A percentile compares a stretch with the other conserved stretches of the same genome.
Conservation (phyloP, 1,139 yeast genomes). For the Pichia sp. region DNA sequence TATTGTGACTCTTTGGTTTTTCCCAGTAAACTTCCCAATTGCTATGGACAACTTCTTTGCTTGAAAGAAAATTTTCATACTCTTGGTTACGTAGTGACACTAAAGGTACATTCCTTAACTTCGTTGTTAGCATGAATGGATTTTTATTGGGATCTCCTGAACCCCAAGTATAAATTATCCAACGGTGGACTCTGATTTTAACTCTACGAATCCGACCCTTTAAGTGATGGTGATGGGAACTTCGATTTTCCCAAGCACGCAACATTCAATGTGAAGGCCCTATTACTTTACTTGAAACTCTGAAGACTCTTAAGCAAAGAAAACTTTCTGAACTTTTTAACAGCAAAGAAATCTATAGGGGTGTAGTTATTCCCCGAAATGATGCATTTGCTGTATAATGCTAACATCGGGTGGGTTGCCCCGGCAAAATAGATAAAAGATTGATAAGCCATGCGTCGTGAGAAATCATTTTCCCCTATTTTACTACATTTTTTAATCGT, state of each 20-base stretch:
- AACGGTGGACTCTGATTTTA: slow-evolving; percentile 34
- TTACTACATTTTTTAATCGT: neutral
- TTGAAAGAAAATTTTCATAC: slow-evolving; percentile 12
- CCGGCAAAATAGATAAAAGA: too few species aligned
- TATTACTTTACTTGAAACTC: too few species aligned
- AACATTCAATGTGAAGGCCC: slow-evolving; percentile 6
- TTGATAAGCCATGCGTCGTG: too few species aligned
- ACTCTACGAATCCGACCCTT: slow-evolving; percentile 22
- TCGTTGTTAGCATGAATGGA: slow-evolving; percentile 36
- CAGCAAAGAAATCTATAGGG: too few species aligned
- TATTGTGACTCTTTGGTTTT: neutral
- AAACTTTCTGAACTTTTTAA: too few species aligned
- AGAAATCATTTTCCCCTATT: too few species aligned
- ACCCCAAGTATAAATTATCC: slow-evolving; percentile 34
- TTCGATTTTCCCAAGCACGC: slow-evolving; percentile 5
- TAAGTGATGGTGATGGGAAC: neutral
- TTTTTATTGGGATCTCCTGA: slow-evolving; percentile 26
- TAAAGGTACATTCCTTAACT: slow-evolving; percentile 33
- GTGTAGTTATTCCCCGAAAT: too few species aligned
- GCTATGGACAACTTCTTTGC: neutral
- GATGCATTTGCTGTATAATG: too few species aligned
- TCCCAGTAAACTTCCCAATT: slow-evolving; percentile 6
- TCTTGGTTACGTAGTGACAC: slow-evolving; percentile 29
- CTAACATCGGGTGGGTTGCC: too few species aligned
- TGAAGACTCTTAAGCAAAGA: too few species aligned